Base-by-base conservation (phyloP, 306 rosid genomes). In the Macrotyloma uniflorum region DNA sequence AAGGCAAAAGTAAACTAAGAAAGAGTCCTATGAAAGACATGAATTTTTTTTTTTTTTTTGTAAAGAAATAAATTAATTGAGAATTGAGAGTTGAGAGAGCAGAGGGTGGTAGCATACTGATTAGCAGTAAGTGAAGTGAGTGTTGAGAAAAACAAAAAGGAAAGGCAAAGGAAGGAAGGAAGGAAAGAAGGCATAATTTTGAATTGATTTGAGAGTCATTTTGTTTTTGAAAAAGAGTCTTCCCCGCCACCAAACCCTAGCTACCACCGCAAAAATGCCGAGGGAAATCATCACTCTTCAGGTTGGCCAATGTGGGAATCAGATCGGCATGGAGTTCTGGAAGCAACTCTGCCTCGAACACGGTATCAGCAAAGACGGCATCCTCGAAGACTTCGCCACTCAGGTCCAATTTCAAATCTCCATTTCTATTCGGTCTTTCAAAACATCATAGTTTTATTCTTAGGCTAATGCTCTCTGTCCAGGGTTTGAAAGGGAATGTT, bases 281-380 rank as follows among this genome's bases (percentile, higher is more conserved):
- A 51, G 98, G 50, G 98, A 94, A 82, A 94, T 94, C 83, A 92
- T 94, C 84, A 94, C 98, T 1, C 87, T 94, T 20, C 98, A 94
- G 88, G 98, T 94, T 4, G 98, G 98, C 8, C 98, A 94, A 90
- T 94, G 98, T 54, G 98, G 98, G 26, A 94, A 94, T 74, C 98
- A 94, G 97, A 94, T 92, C 90, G 98, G 98, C 36, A 94, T 94
- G 98, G 98, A 94, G 84, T 94, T 94, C 86, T 94, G 98, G 98
- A 94, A 94, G 85, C 98, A 94, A 83, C 98, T 94, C 11, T 94
- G 98, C 79, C 95, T 92, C 74, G 98, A 94, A 86, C 98, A 94
- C 16, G 98, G 98, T 38, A 94, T 94, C 92, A 94, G 91, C 88
- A 94, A 90, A 85, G 98, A 94, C 0, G 98, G 98, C 76, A 94